Percentiles rank a stretch among this genome's conserved stretches.
Conservation (phyloP, 495 filamentous ascomycete genomes). For the Xylaria acuta region DNA sequence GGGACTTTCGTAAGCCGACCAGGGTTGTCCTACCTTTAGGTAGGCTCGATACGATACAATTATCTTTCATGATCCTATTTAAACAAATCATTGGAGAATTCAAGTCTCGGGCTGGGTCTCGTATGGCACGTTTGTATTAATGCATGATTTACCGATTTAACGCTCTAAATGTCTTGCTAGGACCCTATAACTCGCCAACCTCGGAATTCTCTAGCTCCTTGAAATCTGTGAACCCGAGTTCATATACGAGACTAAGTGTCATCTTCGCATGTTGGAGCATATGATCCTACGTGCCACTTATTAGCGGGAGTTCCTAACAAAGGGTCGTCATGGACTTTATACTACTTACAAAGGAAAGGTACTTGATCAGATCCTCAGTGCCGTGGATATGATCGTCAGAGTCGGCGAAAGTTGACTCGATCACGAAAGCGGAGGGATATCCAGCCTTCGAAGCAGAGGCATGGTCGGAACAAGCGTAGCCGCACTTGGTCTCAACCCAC, state of each 20-base stretch:
- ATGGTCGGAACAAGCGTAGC: constrained; percentile 97
- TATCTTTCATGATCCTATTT: not conserved
- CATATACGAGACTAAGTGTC: constrained; percentile 88
- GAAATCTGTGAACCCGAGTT: constrained; percentile 75
- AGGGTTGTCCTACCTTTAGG: not conserved
- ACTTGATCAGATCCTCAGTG: constrained; percentile 85
- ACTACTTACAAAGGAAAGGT: constrained; percentile 71
- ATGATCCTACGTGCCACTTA: constrained; percentile 61
- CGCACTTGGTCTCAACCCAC: constrained; percentile 90
- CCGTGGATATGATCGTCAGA: constrained; percentile 90
- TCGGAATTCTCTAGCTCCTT: constrained; percentile 43
- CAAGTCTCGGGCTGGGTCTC: not conserved
- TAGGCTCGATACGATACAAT: not conserved
- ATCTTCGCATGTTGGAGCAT: constrained; percentile 97
- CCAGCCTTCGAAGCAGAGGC: constrained; percentile 95
- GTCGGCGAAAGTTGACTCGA: constrained; percentile 86
- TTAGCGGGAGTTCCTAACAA: not conserved
- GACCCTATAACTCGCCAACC: constrained; percentile 38
- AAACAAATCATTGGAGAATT: not conserved
- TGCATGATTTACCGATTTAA: not conserved
- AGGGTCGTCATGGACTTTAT: not conserved
- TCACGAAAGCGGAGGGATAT: constrained; percentile 94
- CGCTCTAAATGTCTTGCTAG: not conserved
- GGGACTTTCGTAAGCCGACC: not conserved
- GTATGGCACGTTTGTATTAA: not conserved